Evolutionary conservation across 2,329 filamentous ascomycete species (phyloP), one percentile per base, ranked within the genome.

Genomic region (Phaeosphaeriaceae sp.): DNA sequence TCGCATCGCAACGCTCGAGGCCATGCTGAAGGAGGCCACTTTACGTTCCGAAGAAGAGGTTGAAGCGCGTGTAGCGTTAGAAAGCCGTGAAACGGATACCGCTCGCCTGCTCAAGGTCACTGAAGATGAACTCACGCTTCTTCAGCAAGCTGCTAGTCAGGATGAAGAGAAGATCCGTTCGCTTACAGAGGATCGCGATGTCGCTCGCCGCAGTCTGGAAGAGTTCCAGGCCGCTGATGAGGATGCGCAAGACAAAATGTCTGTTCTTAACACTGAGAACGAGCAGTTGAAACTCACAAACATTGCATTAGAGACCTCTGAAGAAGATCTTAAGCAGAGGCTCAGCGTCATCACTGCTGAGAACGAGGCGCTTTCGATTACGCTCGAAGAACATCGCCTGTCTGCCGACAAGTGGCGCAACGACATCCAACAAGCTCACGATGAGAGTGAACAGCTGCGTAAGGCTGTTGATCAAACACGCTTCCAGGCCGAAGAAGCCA

Each of bases 401-500:
- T 83, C 83, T 4, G 81, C 79, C 42, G 79, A 81, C 57, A 82
- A 83, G 57, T 84, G 84, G 78, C 81, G 82, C 37, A 74, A 79
- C 36, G 81, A 87, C 50, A 77, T 84, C 8, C 81, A 87, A 40
- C 75, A 81, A 26, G 79, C 79, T 38, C 59, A 70, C 37, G 64
- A 70, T 36, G 70, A 74, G 47, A 62, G 90, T 61, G 90, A 88
- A 71, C 87, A 88, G 57, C 79, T 97, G 48, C 86, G 87, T 61
- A 86, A 84, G 67, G 86, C 87, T 23, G 84, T 96, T 49, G 84
- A 87, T 53, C 87, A 86, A 17, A 80, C 96, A 46, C 85, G 87
- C 54, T 83, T 83, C 37, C 92, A 96, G 68, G 84, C 94, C 34
- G 87, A 94, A 65, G 92, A 96, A 75, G 93, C 91, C 65, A 86